A percentile compares a stretch with the other conserved stretches of the same genome.
These are phyloP conservation scores for Pneumocystis oryctolagi DNA, from an alignment of 1,139 yeast species.

Conservation along the genomic window DNA sequence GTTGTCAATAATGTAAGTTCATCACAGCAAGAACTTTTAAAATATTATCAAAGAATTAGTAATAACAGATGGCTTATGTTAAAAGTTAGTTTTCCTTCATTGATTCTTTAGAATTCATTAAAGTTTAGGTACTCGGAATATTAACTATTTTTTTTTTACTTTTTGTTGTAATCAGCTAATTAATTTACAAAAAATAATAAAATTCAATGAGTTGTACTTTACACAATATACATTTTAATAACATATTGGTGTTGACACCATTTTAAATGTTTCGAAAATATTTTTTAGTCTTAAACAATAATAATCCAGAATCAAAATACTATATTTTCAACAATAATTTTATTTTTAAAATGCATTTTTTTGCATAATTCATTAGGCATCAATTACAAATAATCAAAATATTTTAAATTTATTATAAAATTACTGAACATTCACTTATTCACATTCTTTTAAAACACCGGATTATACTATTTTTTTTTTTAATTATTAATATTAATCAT, in stretches of 20 bases:
- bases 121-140: constrained; percentile 53
- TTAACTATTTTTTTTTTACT: constrained; percentile 32
- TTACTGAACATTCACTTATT: background rate
- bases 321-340: background rate
- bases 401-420: background rate
- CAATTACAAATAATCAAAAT: background rate
- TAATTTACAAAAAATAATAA: background rate
- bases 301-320: background rate
- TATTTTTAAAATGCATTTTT: background rate
- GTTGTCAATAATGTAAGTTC: constrained; percentile 77
- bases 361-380: background rate
- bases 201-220: background rate
- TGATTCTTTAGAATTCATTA: background rate
- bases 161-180: constrained; percentile 18
- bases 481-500: background rate
- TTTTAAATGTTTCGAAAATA: background rate
- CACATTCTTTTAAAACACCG: background rate
- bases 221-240: background rate
- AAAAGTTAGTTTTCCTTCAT: constrained; percentile 24
- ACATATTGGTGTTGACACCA: background rate
- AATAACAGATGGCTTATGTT: constrained; percentile 86
- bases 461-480: background rate
- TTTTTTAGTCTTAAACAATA: background rate
- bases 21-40: constrained; percentile 84
- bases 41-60: constrained; percentile 75